These are phyloP conservation scores for Cenchrus americanus DNA, from an alignment of 176 grass and related monocot genomes.

Conservation along the genomic window DNA sequence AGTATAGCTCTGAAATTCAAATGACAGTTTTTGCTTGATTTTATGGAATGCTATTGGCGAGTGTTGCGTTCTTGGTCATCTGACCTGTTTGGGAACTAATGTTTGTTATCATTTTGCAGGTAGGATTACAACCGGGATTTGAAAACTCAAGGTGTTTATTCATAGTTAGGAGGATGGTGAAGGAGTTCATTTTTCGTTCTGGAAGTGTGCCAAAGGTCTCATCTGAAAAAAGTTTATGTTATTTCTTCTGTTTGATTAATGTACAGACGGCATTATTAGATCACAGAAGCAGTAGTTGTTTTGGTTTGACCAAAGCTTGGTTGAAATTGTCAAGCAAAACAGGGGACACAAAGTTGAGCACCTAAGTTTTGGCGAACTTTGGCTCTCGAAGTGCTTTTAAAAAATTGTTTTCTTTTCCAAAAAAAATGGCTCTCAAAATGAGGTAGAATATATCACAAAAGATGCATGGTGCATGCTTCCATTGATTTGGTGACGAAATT, in stretches of 20 bases:
- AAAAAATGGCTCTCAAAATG: not conserved
- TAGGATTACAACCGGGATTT: constrained; percentile 87
- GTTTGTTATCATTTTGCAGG: constrained; percentile 49
- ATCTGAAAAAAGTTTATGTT: constrained; percentile 60
- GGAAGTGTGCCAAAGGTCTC: constrained; percentile 98
- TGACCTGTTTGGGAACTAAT: constrained; percentile 21
- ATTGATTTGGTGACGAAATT: too few species aligned
- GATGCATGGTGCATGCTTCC: not conserved
- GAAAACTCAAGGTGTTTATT: constrained; percentile 85
- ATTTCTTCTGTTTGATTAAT: not conserved
- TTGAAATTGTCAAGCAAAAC: too few species aligned
- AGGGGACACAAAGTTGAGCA: not conserved
- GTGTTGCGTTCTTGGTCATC: too few species aligned
- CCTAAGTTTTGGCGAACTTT: too few species aligned
- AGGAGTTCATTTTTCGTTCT: constrained; percentile 88
- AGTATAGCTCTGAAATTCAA: not conserved
- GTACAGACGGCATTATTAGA: not conserved
- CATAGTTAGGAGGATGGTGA: constrained; percentile 81
- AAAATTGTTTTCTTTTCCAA: too few species aligned
- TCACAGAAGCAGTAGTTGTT: not conserved
- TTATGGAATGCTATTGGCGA: too few species aligned
- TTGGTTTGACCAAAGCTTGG: not conserved
- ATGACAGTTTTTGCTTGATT: not conserved
- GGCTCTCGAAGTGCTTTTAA: too few species aligned
- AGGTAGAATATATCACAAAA: not conserved